These are phyloP conservation scores for Hymenoscyphus fructigenus DNA, from an alignment of 2,329 filamentous ascomycete species.

Conservation along the genomic window DNA sequence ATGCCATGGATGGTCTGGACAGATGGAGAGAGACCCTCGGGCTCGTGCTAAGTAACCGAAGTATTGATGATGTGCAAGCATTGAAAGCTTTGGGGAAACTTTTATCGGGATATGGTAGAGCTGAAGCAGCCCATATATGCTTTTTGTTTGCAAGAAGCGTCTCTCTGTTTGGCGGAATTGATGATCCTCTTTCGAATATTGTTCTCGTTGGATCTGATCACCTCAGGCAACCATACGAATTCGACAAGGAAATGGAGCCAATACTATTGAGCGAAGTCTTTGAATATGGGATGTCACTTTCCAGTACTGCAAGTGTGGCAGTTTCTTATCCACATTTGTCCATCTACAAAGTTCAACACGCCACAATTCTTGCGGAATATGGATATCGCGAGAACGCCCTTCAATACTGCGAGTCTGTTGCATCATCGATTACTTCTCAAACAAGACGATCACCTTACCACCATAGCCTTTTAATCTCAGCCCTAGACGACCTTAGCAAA, in stretches of 20 bases:
- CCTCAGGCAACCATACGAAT: slow-evolving; percentile 65
- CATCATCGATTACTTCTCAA: slow-evolving; percentile 71
- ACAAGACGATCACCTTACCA: slow-evolving; percentile 87
- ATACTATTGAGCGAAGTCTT: slow-evolving; percentile 96
- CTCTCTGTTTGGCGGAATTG: slow-evolving; percentile 75
- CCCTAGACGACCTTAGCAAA: slow-evolving; percentile 79
- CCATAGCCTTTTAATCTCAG: slow-evolving; percentile 68
- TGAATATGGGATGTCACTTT: slow-evolving; percentile 81
- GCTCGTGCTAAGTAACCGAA: slow-evolving; percentile 85
- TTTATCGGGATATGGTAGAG: slow-evolving; percentile 79
- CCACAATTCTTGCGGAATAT: slow-evolving; percentile 77
- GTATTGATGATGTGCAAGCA: slow-evolving; percentile 72
- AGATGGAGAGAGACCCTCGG: slow-evolving; percentile 91
- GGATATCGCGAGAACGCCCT: slow-evolving; percentile 81
- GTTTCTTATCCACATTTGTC: slow-evolving; percentile 77
- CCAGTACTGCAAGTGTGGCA: slow-evolving; percentile 53
- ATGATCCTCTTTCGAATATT: slow-evolving; percentile 76
- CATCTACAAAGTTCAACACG: slow-evolving; percentile 88
- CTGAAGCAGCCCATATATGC: slow-evolving; percentile 91
- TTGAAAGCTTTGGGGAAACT: slow-evolving; percentile 79
- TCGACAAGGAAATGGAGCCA: slow-evolving; percentile 78
- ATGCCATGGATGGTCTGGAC: slow-evolving; percentile 80
- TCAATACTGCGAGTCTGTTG: slow-evolving; percentile 87
- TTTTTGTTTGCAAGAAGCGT: slow-evolving; percentile 78
- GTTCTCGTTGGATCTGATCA: slow-evolving; percentile 87